A percentile compares a stretch with the other conserved stretches of the same genome.
These are phyloP conservation scores for Globisporangium polare DNA, from an alignment of 352 stramenopile species.

Conservation along the genomic window DNA sequence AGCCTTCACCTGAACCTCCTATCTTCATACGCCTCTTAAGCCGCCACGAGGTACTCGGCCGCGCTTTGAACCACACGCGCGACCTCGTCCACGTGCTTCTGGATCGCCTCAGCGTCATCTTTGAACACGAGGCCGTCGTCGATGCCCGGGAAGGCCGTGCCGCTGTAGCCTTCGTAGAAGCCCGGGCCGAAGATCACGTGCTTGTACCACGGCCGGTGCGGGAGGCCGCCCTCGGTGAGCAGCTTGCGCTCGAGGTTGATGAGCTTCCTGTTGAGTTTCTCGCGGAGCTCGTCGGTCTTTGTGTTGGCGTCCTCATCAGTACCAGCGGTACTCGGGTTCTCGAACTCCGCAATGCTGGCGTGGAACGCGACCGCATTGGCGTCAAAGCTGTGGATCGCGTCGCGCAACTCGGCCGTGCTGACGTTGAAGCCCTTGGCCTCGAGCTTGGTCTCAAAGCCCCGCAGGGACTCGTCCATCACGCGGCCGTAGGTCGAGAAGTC, in stretches of 20 bases:
- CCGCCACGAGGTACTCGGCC: slow-evolving; percentile 27
- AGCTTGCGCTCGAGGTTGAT: slow-evolving; percentile 47
- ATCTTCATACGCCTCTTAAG: neutral
- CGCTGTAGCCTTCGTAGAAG: slow-evolving; percentile 51
- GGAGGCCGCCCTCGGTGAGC: slow-evolving; percentile 30
- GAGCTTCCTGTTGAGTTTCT: slow-evolving; percentile 44
- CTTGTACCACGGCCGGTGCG: slow-evolving; percentile 54
- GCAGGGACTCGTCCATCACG: slow-evolving; percentile 52
- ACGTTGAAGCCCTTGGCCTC: slow-evolving; percentile 19
- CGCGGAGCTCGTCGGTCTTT: neutral
- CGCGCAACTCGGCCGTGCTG: slow-evolving; percentile 28
- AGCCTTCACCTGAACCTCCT: neutral
- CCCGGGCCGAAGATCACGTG: slow-evolving; percentile 59
- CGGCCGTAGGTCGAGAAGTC: slow-evolving; percentile 64
- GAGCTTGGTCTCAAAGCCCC: slow-evolving; percentile 22
- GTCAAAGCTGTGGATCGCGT: slow-evolving; percentile 41
- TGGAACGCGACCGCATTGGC: slow-evolving; percentile 29
- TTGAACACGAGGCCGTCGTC: slow-evolving; percentile 43
- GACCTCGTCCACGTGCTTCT: slow-evolving; percentile 44
- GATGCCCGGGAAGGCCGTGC: slow-evolving; percentile 47
- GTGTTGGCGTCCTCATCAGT: neutral
- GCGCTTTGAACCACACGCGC: slow-evolving; percentile 28
- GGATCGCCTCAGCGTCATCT: slow-evolving; percentile 28
- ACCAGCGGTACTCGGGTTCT: neutral
- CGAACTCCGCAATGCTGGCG: slow-evolving; percentile 10